Conservation (phyloP, 2,329 filamentous ascomycete species). For the Bipolaris zeicola region DNA sequence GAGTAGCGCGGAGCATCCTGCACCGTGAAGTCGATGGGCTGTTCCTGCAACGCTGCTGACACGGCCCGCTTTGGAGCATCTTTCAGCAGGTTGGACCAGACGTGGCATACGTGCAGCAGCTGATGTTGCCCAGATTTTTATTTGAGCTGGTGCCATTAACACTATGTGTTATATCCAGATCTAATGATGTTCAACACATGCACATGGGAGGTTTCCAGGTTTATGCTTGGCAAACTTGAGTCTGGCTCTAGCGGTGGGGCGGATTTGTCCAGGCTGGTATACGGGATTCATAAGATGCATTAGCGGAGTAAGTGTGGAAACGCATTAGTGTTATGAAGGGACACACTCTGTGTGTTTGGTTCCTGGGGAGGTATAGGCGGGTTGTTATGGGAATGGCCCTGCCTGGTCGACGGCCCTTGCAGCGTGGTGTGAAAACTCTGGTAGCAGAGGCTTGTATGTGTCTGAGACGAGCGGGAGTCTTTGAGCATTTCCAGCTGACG, state of each 20-base stretch:
- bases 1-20: conserved; percentile 30
- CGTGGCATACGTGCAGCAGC: conserved; percentile 22
- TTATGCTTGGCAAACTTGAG: conserved; percentile 25
- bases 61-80: conserved; percentile 28
- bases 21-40: conserved; percentile 21
- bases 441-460: conserved; percentile 29
- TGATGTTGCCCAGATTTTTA: background rate
- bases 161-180: conserved; percentile 32
- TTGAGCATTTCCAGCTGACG: conserved; percentile 24
- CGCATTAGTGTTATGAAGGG: conserved; percentile 33
- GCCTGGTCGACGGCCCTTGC: conserved; percentile 14
- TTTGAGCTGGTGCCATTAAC: conserved; percentile 32
- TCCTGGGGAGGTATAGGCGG: conserved; percentile 27
- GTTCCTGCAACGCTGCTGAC: conserved; percentile 24
- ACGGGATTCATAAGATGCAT: conserved; percentile 36
- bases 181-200: conserved; percentile 26
- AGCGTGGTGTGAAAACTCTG: conserved; percentile 12
- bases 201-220: conserved; percentile 20
- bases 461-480: conserved; percentile 13
- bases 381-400: conserved; percentile 32
- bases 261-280: conserved; percentile 26
- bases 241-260: conserved; percentile 35
- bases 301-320: conserved; percentile 33
- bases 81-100: conserved; percentile 27
- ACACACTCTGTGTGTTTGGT: conserved; percentile 17